Base-by-base conservation (phyloP, 306 rosid species). In the Benincasa hispida region DNA sequence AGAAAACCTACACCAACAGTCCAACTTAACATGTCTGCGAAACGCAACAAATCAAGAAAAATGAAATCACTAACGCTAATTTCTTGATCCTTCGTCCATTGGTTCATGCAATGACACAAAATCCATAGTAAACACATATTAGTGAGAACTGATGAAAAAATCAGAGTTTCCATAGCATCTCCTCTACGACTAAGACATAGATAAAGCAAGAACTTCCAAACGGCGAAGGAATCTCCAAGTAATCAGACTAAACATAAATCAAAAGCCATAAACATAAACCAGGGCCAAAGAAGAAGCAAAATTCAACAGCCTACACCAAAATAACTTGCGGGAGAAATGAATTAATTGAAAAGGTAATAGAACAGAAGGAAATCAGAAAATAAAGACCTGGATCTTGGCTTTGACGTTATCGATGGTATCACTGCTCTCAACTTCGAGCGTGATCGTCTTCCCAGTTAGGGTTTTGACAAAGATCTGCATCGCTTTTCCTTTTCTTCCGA, bases 381-480 rank as follows among this genome's bases (percentile, higher is more conserved):
- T 30, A 79, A 17, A 6, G 6, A 83, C 88, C 86, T 81, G 86
- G 79, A 83, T 85, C 86, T 85, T 85, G 79, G 88, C 82, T 24
- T 85, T 85, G 66, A 85, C 88, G 70, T 85, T 85, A 69, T 83
- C 88, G 72, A 85, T 68, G 77, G 85, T 85, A 75, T 85, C 88
- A 54, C 88, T 85, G 72, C 85, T 85, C 84, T 83, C 88, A 8
- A 85, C 88, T 76, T 85, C 86, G 56, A 85, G 84, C 45, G 88
- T 85, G 81, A 85, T 83, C 83, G 86, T 83, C 84, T 85, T 85
- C 19, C 88, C 88, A 12, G 84, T 80, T 50, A 85, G 76, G 77
- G 88, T 85, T 53, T 83, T 85, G 68, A 85, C 84, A 72, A 85
- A 85, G 80, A 85, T 82, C 88, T 83, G 88, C 88, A 85, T 85